phyloP scores from a whole-genome alignment of 2,329 filamentous ascomycete species.

The Monosporascus cannonballus region DNA sequence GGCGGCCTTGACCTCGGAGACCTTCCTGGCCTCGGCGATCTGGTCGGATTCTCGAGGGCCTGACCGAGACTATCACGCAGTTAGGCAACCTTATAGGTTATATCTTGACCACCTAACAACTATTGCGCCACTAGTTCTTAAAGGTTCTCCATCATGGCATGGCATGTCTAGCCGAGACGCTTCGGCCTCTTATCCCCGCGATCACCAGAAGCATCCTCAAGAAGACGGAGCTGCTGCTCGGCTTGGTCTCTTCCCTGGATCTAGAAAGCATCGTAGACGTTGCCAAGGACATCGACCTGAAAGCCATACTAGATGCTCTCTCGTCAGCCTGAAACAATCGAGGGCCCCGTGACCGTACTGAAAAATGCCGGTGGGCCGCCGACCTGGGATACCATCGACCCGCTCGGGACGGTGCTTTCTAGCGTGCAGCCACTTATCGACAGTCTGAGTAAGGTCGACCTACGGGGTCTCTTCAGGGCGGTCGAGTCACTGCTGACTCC shows the following conservation, averaged over 20 bases:
- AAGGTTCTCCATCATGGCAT: slow-evolving; percentile 34
- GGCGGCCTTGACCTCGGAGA: slow-evolving; percentile 12
- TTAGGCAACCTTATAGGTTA: slow-evolving; percentile 22
- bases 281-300: slow-evolving; percentile 26
- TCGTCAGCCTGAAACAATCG: slow-evolving; percentile 24
- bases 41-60: slow-evolving; percentile 16
- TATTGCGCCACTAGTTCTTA: slow-evolving; percentile 34
- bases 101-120: slow-evolving; percentile 22
- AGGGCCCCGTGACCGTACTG: slow-evolving; percentile 24
- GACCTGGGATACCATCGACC: slow-evolving; percentile 9
- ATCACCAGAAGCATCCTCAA: slow-evolving; percentile 19
- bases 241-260: slow-evolving; percentile 21
- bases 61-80: slow-evolving; percentile 18
- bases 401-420: slow-evolving; percentile 17
- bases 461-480: slow-evolving; percentile 27
- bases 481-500: slow-evolving; percentile 29
- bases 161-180: slow-evolving; percentile 31
- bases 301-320: slow-evolving; percentile 26
- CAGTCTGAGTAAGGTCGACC: slow-evolving; percentile 27
- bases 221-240: slow-evolving; percentile 23
- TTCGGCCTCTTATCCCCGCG: slow-evolving; percentile 30
- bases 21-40: slow-evolving; percentile 18
- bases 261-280: slow-evolving; percentile 21
- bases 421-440: slow-evolving; percentile 7
- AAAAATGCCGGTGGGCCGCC: slow-evolving; percentile 16